A percentile compares a stretch with the other conserved stretches of the same genome.
Conservation (phyloP, 2,329 filamentous ascomycete species). For the Ophiostoma tasmaniense region DNA sequence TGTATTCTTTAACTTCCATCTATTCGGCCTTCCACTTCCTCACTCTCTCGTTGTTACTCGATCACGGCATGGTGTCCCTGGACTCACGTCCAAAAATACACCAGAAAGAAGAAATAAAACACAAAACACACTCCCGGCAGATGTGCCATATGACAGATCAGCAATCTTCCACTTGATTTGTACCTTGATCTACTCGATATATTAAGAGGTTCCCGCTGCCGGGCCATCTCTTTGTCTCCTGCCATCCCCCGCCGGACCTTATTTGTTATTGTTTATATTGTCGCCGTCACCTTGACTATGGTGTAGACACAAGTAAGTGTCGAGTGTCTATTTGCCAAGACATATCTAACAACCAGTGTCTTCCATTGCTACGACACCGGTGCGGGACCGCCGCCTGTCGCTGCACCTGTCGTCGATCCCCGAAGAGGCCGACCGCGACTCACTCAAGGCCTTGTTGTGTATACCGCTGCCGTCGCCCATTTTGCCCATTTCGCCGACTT, state of each 20-base stretch:
- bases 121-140: neutral
- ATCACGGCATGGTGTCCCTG: neutral
- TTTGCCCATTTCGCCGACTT: neutral
- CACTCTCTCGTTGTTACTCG: neutral
- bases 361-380: neutral
- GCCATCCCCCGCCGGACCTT: neutral
- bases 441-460: neutral
- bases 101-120: neutral
- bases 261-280: neutral
- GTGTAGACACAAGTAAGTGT: neutral
- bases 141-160: neutral
- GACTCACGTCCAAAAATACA: neutral
- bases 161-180: neutral
- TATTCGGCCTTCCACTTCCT: neutral
- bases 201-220: neutral
- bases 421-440: constrained; percentile 8
- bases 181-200: neutral
- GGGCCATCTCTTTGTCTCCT: neutral
- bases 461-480: neutral
- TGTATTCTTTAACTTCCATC: neutral
- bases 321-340: too few relatives aligned
- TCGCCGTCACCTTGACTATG: neutral
- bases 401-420: constrained; percentile 10
- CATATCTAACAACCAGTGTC: neutral
- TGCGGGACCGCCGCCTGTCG: constrained; percentile 2